Conservation (phyloP, 164 flowering plant genomes). For the Tinospora cordifolia region DNA sequence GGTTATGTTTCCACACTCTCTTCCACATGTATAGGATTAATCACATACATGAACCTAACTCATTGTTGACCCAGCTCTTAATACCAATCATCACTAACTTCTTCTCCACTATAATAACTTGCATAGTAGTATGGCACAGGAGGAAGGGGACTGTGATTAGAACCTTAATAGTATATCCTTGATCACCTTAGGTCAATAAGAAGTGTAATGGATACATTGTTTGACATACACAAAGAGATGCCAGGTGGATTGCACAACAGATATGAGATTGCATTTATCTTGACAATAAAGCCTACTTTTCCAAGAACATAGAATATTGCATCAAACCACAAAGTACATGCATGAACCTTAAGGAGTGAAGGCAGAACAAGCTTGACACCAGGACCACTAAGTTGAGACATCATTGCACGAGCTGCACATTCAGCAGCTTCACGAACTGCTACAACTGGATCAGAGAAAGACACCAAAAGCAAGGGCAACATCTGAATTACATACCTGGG, state of each 20-base stretch:
- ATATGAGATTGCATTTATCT: background rate
- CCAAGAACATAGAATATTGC: background rate
- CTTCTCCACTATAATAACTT: background rate
- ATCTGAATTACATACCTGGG: conserved; percentile 89
- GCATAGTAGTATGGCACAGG: too few species aligned
- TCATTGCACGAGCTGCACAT: conserved; percentile 99
- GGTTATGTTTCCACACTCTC: background rate
- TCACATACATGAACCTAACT: background rate
- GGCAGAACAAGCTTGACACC: conserved; percentile 99
- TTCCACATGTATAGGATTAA: background rate
- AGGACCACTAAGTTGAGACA: conserved; percentile 90
- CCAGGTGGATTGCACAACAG: background rate
- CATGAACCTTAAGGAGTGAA: conserved; percentile 80
- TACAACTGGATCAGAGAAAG: conserved; percentile 94
- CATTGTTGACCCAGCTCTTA: background rate
- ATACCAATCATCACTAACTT: background rate
- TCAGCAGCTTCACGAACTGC: conserved; percentile 99
- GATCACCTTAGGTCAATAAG: too few species aligned
- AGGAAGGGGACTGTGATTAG: too few species aligned
- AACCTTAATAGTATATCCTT: too few species aligned
- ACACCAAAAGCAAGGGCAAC: conserved; percentile 82
- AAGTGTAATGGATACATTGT: background rate
- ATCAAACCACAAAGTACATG: background rate
- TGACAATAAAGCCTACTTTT: background rate
- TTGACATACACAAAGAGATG: background rate